Evolutionary conservation across 495 filamentous ascomycete genomes (phyloP).

Genomic region (Neurospora tetrasperma): DNA sequence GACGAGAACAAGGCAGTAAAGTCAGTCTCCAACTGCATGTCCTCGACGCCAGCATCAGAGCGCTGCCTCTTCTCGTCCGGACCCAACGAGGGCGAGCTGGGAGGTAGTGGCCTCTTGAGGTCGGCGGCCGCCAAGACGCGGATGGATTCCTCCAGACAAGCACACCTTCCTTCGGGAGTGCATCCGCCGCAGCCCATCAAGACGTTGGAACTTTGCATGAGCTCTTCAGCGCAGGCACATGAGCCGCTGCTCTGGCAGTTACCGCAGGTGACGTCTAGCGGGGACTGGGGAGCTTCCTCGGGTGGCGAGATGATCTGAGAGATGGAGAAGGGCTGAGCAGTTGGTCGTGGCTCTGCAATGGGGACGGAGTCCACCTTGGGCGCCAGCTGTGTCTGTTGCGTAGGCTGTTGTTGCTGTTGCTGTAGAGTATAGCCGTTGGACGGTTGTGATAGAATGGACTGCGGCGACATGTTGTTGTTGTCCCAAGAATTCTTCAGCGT

Average conservation of each 20-base stretch:
- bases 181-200: slow-evolving; percentile 56
- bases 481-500: slow-evolving; percentile 11
- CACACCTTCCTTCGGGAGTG: slow-evolving; percentile 46
- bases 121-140: slow-evolving; percentile 15
- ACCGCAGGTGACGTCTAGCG: slow-evolving; percentile 36
- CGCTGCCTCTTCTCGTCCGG: slow-evolving; percentile 46
- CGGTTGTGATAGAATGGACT: background rate
- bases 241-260: slow-evolving; percentile 35
- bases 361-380: background rate
- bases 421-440: background rate
- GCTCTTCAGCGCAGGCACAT: slow-evolving; percentile 45
- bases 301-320: slow-evolving; percentile 39
- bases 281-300: slow-evolving; percentile 17
- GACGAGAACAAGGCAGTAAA: slow-evolving; percentile 56
- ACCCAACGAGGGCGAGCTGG: slow-evolving; percentile 31
- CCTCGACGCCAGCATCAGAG: slow-evolving; percentile 16
- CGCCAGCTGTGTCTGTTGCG: background rate
- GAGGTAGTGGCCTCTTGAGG: slow-evolving; percentile 32
- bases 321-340: slow-evolving; percentile 31
- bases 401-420: slow-evolving; percentile 9
- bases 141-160: slow-evolving; percentile 62
- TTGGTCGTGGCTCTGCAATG: slow-evolving; percentile 21
- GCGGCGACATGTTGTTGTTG: slow-evolving; percentile 7
- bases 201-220: slow-evolving; percentile 25
- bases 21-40: slow-evolving; percentile 51